phyloP scores from a whole-genome alignment of 257 asterid species.

The Nicotiana tabacum region DNA sequence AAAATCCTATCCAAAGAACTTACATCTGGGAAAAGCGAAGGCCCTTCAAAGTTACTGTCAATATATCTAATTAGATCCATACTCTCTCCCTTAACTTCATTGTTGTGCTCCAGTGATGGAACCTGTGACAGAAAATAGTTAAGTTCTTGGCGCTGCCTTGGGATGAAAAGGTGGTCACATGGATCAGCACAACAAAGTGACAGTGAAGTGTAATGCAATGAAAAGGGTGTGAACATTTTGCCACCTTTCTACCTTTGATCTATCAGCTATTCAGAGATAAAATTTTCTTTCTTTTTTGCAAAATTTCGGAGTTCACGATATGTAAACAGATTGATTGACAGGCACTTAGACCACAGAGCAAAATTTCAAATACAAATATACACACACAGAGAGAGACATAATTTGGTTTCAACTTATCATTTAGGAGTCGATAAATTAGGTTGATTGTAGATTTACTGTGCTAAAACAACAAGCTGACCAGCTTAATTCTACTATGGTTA shows the following conservation, averaged over 20 bases:
- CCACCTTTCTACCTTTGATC: neutral
- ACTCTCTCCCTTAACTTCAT: slow-evolving; percentile 81
- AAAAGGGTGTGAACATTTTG: neutral
- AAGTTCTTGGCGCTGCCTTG: neutral
- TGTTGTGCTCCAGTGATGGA: slow-evolving; percentile 73
- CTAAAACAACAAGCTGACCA: neutral
- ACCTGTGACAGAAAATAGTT: slow-evolving; percentile 35
- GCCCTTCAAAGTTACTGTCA: slow-evolving; percentile 73
- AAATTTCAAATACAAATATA: neutral
- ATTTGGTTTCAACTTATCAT: neutral
- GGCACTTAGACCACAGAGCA: neutral
- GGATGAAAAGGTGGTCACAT: neutral
- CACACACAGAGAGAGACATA: neutral
- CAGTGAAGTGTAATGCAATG: neutral
- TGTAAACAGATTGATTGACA: neutral
- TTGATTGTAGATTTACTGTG: neutral
- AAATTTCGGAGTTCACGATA: neutral
- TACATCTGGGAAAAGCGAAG: slow-evolving; percentile 73
- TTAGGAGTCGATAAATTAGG: neutral
- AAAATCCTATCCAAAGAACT: slow-evolving; percentile 18
- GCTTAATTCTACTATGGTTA: neutral
- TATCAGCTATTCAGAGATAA: neutral
- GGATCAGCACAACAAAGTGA: neutral
- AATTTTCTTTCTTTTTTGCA: neutral
- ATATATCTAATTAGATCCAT: slow-evolving; percentile 77